These are phyloP conservation scores for Aspergillus neotritici DNA, from an alignment of 2,329 filamentous ascomycete species.

Conservation along the genomic window DNA sequence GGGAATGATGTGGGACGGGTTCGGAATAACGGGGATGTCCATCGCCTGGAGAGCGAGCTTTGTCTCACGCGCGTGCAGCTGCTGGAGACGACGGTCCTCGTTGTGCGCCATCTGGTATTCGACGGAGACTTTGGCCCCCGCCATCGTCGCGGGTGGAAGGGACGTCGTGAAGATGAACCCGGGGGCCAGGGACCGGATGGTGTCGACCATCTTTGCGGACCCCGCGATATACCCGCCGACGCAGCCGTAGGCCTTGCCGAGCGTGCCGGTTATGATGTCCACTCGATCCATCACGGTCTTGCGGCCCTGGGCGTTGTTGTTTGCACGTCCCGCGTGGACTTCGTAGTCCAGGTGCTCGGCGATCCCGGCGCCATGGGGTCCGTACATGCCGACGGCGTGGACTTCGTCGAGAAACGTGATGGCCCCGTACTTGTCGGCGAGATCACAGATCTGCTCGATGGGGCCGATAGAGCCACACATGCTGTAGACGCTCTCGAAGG, in stretches of 20 bases:
- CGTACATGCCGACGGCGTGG: conserved; percentile 98
- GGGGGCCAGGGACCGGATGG: conserved; percentile 86
- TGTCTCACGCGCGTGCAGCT: conserved; percentile 90
- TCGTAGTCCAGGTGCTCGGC: conserved; percentile 96
- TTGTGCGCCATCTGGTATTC: conserved; percentile 85
- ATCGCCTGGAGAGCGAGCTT: conserved; percentile 73
- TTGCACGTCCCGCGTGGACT: conserved; percentile 67
- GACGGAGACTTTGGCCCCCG: conserved; percentile 83
- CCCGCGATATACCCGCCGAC: conserved; percentile 97
- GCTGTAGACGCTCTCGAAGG: conserved; percentile 97
- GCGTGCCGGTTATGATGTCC: conserved; percentile 94
- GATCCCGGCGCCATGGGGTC: conserved; percentile 88
- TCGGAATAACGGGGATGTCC: conserved; percentile 94
- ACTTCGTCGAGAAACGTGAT: conserved; percentile 98
- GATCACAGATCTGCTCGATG: conserved; percentile 90
- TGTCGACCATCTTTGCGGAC: conserved; percentile 78
- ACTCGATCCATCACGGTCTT: conserved; percentile 93
- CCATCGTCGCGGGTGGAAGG: conserved; percentile 93
- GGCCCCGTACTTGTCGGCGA: conserved; percentile 95
- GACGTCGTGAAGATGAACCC: conserved; percentile 99
- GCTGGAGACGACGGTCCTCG: conserved; percentile 84
- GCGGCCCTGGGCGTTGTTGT: conserved; percentile 42
- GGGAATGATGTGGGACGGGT: conserved; percentile 93
- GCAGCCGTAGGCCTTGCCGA: conserved; percentile 96
- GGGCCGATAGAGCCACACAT: conserved; percentile 98